Base-by-base conservation (phyloP, 1,284 basidiomycete species). In the Papiliotrema laurentii region DNA sequence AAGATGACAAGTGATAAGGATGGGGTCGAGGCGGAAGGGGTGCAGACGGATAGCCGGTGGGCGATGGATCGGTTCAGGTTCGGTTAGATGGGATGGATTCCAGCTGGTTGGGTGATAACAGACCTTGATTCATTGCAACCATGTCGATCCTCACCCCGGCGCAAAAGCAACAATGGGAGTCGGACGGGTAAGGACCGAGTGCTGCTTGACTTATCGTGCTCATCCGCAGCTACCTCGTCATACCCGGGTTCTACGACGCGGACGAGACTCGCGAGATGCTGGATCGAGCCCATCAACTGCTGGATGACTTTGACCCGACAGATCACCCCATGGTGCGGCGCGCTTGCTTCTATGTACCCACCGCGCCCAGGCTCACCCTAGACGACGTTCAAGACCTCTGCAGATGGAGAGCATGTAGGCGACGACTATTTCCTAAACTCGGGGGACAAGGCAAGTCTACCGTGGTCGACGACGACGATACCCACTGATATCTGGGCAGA, bases 391-490 rank as follows among this genome's bases (percentile, higher is more conserved):
- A 86, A 84, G 22, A 93, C 91, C 0, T 80, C 80, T 10, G 80
- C 81, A 14, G 83, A 85, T 54, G 79, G 80, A 47, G 75, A 84
- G 26, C 72, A 74, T 47, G 62, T 74, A 22, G 72, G 91, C 0
- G 91, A 97, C 66, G 83, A 89, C 24, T 97, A 97, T 71, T 98
- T 98, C 65, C 76, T 97, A 47, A 81, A 78, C 13, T 91, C 87
- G 1, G 89, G 89, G 1, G 89, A 97, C 71, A 94, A 96, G 79
- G 88, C 92, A 73, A 81, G 86, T 22, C 31, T 31, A 25, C 19
- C n/a, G n/a, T n/a, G n/a, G n/a, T n/a, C n/a, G n/a, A n/a, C n/a
- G n/a, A n/a, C n/a, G n/a, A 40, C 27, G 14, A 34, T 44, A 22
- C 22, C 10, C 38, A 16, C 39, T 18, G 13, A 42, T n/a, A 16